These are phyloP conservation scores for Podospora sp. DNA, from an alignment of 495 filamentous ascomycete genomes.

Conservation along the genomic window DNA sequence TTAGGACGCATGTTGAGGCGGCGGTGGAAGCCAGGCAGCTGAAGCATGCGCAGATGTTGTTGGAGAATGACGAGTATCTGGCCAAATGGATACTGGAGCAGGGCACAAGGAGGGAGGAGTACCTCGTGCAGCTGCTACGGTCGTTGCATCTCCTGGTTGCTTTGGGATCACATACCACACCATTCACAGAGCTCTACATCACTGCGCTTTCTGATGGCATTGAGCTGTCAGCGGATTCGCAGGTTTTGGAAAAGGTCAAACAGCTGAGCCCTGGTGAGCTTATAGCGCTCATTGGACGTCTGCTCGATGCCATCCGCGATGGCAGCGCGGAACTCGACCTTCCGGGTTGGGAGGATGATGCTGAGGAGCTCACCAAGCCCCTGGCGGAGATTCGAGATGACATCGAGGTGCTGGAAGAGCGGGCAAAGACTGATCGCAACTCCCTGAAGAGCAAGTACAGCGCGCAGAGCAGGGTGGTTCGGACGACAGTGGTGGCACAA, in stretches of 20 bases:
- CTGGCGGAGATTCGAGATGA: slow-evolving; percentile 45
- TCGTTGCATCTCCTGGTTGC: slow-evolving; percentile 31
- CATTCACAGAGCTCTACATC: slow-evolving; percentile 46
- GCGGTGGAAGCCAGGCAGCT: slow-evolving; percentile 40
- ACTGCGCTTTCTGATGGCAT: slow-evolving; percentile 41
- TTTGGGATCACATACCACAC: slow-evolving; percentile 16
- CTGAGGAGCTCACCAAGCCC: slow-evolving; percentile 34
- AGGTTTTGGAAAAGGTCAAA: slow-evolving; percentile 43
- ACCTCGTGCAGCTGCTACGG: slow-evolving; percentile 33
- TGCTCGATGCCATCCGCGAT: slow-evolving; percentile 37
- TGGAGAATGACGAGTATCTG: slow-evolving; percentile 46
- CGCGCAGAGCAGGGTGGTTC: slow-evolving; percentile 67
- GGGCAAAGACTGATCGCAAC: slow-evolving; percentile 45
- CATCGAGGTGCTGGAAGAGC: slow-evolving; percentile 42
- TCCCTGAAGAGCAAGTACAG: slow-evolving; percentile 76
- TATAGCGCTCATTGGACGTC: slow-evolving; percentile 36
- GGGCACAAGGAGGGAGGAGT: slow-evolving; percentile 23
- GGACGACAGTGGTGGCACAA: slow-evolving; percentile 84
- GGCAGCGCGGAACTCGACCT: slow-evolving; percentile 46
- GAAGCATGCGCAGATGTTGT: slow-evolving; percentile 39
- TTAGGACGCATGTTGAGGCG: slow-evolving; percentile 56
- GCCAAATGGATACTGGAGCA: slow-evolving; percentile 29
- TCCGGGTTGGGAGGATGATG: slow-evolving; percentile 35
- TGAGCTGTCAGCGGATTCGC: slow-evolving; percentile 31
- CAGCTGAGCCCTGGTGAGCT: slow-evolving; percentile 46